Evolutionary conservation across 257 asterid species (phyloP), one percentile per base, ranked within the genome.

Genomic region (Capsicum pubescens): DNA sequence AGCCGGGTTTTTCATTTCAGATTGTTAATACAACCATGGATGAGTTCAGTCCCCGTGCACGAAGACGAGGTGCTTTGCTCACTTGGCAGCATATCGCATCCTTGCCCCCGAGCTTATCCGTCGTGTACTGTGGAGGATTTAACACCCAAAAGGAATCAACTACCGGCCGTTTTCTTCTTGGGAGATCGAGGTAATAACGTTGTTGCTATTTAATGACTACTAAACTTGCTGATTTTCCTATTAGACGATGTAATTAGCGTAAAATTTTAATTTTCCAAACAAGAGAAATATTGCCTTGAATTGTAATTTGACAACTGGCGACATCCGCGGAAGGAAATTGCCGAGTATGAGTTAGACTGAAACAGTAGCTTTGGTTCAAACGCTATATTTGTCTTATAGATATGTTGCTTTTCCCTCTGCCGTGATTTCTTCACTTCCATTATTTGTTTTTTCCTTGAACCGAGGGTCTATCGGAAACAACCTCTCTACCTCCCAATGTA

Each of bases 61-160:
- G 99, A 58, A 94, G 99, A 88, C 97, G 99, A 83, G 97, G 99
- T 79, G 99, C 99, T 82, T 85, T 97, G 85, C 93, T 97, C 66
- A 97, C 99, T 4, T 97, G 99, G 99, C 99, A 97, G 89, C 99
- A 97, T 84, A 93, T 97, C 82, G 99, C 99, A 72, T 97, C 99
- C 55, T 93, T 97, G 89, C 99, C 99, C 76, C 99, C 99, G 15
- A 93, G 92, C 91, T 89, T 97, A 88, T 95, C 99, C 61, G 98
- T 94, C 56, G 84, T 97, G 48, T 97, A 95, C 74, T 93, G 97
- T 90, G 99, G 99, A 69, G 99, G 99, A 67, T 97, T 97, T 77
- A 97, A 97, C 88, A 89, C 99, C 46, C 99, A 86, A 84, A 97
- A 97, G 90, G 99, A 97, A 89, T 95, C 99, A 68, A 95, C 98